Base-by-base conservation (phyloP, 768 basidiomycete species). In the Trametes coccinea region DNA sequence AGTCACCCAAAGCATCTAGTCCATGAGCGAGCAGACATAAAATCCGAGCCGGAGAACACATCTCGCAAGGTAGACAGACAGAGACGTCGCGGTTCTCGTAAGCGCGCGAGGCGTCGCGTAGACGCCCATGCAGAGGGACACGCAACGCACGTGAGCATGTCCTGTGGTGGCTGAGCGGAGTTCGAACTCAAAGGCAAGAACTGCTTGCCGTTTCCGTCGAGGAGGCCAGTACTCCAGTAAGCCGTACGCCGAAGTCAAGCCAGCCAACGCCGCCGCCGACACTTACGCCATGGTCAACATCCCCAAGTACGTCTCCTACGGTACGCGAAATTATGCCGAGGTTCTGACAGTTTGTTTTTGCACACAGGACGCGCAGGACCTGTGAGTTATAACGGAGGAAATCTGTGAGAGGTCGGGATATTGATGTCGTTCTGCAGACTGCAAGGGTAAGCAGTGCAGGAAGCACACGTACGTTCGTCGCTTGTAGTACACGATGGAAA, bases 371-470 rank as follows among this genome's bases (percentile, higher is more conserved):
- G 72, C 93, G 95, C 80, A 86, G 94, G 79, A 98, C 95, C 71
- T 97, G 94, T 95, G 78, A 88, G 93, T 84, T 53, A 13, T 16
- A 17, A 43, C 33, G 17, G 9, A 45, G 56, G 41, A 55, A n/a
- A n/a, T 16, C 34, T 44, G 14, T 39, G 27, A 43, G 14, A 37
- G 47, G 34, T 22, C 1, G 49, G 46, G 59, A 51, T 61, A 59
- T 65, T 73, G 50, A 70, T 63, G 37, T 55, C 46, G 53, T 49
- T 41, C 46, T 34, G 51, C 68, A 93, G 92, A 82, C 79, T 96
- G 95, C 92, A 95, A 95, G 84, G 93, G 93, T 78, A 96, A 95
- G 81, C 79, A 85, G 71, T 97, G 95, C 92, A 89, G 83, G 80
- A 97, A 97, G 80, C 95, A 97, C 85, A 96, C 93, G 91, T 94